phyloP scores from a whole-genome alignment of 2,329 filamentous ascomycete species.

The Exutisphaerella laricina region DNA sequence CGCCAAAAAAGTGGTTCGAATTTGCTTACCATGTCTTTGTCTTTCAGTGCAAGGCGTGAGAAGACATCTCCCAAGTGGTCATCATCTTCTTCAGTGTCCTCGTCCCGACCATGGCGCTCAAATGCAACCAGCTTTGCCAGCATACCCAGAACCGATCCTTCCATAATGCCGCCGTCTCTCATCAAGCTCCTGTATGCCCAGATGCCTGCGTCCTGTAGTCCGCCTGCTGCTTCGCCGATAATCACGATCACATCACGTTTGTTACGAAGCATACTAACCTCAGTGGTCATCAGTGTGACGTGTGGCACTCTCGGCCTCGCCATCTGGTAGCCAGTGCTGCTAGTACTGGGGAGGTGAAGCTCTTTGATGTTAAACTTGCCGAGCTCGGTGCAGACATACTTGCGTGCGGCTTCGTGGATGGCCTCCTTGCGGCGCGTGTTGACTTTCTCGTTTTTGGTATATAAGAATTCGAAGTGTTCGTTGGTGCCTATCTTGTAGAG shows the following conservation, averaged over 20 bases:
- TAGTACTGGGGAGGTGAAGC: constrained; percentile 24
- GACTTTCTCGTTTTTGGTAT: constrained; percentile 67
- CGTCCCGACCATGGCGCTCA: not conserved
- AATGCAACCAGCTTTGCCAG: constrained; percentile 42
- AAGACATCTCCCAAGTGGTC: not conserved
- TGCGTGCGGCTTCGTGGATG: constrained; percentile 51
- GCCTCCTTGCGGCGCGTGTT: constrained; percentile 66
- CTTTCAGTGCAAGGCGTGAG: not conserved
- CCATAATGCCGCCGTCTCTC: constrained; percentile 58
- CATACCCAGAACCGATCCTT: constrained; percentile 65
- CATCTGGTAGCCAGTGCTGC: constrained; percentile 3
- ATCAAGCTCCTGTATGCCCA: constrained; percentile 64
- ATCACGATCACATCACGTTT: constrained; percentile 62
- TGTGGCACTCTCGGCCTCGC: constrained; percentile 47
- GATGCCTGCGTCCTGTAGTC: constrained; percentile 72
- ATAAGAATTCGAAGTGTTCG: constrained; percentile 68
- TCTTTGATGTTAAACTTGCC: constrained; percentile 17
- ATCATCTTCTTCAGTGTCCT: not conserved
- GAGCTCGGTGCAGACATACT: constrained; percentile 16
- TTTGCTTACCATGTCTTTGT: not conserved
- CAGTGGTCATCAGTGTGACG: constrained; percentile 62
- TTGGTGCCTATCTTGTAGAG: not conserved
- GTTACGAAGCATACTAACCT: constrained; percentile 45
- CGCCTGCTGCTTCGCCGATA: constrained; percentile 57
- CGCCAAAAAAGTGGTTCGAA: not conserved